Evolutionary conservation across 23 red algal species (phyloP).

Genomic region (Chondrus crispus): DNA sequence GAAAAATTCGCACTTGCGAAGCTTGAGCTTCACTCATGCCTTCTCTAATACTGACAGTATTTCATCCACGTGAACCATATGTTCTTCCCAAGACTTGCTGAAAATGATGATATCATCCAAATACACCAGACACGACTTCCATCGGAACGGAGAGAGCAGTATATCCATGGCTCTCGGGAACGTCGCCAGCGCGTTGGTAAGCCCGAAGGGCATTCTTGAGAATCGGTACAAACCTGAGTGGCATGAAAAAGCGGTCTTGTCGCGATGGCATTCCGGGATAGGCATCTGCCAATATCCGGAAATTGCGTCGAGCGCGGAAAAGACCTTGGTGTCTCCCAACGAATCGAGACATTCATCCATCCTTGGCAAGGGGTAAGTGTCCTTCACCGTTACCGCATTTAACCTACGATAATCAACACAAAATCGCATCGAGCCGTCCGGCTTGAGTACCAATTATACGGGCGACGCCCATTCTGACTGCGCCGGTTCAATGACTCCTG

Average conservation of each 20-base stretch:
- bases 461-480: background rate
- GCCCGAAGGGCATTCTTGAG: constrained; percentile 27
- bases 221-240: background rate
- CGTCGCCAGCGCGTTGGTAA: constrained; percentile 11
- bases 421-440: background rate
- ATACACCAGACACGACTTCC: background rate
- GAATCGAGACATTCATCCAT: constrained; percentile 35
- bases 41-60: background rate
- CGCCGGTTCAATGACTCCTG: background rate
- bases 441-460: background rate
- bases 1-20: background rate
- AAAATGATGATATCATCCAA: background rate
- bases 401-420: background rate
- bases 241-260: constrained; percentile 14
- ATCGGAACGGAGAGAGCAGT: background rate
- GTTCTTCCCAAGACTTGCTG: background rate
- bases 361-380: background rate
- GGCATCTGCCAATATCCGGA: constrained; percentile 20
- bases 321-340: background rate
- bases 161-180: constrained; percentile 22
- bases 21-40: background rate
- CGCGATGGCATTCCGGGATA: background rate
- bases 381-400: background rate
- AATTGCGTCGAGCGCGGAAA: constrained; percentile 1
- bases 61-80: background rate